These are phyloP conservation scores for Tolypocladium album DNA, from an alignment of 2,329 filamentous ascomycete genomes.

Conservation along the genomic window DNA sequence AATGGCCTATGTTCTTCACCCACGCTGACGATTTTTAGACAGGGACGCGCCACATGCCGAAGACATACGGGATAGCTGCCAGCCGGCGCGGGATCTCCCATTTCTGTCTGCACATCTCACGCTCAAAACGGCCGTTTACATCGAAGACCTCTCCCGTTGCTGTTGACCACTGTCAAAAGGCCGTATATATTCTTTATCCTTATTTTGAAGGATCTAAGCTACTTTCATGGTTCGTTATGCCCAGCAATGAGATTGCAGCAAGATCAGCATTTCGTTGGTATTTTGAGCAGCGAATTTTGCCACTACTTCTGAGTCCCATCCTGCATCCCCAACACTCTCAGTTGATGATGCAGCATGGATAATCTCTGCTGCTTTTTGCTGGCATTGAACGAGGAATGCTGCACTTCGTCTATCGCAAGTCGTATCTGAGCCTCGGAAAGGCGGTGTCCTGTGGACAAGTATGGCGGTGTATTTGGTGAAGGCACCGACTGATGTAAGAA, in stretches of 20 bases:
- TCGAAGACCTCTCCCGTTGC: neutral
- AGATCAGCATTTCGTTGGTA: neutral
- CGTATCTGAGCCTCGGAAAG: slow-evolving; percentile 47
- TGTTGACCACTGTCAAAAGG: neutral
- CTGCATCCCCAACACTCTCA: slow-evolving; percentile 1
- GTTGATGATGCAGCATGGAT: slow-evolving; percentile 1
- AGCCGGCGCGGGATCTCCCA: neutral
- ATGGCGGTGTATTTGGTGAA: neutral
- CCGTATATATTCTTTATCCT: neutral
- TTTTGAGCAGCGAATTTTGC: neutral
- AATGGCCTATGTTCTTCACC: no score
- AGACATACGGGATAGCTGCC: neutral
- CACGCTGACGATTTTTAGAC: neutral
- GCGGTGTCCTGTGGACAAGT: neutral
- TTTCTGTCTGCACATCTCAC: neutral
- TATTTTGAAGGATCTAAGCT: neutral
- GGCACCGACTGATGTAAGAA: neutral
- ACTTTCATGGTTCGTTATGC: neutral
- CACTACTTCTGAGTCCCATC: slow-evolving; percentile 4
- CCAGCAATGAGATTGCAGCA: neutral
- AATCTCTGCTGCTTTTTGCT: slow-evolving; percentile 4
- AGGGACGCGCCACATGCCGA: neutral
- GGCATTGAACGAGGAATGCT: slow-evolving; percentile 15
- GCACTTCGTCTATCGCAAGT: slow-evolving; percentile 52
- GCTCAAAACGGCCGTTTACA: neutral